phyloP scores from a whole-genome alignment of 148 eudicot genomes.

The Persicaria tinctoria region DNA sequence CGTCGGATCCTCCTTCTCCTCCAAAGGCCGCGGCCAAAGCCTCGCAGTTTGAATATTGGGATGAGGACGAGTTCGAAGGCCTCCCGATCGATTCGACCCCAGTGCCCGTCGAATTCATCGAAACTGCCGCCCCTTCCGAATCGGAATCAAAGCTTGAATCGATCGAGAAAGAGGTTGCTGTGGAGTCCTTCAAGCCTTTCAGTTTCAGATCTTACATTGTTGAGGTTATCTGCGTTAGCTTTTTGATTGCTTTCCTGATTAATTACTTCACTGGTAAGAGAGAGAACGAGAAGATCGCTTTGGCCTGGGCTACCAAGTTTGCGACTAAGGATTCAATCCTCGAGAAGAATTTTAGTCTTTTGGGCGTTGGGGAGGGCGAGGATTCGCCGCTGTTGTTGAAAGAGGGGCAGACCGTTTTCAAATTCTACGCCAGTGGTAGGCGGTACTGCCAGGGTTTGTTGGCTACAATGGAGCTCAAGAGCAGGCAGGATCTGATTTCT shows the following conservation, averaged over 20 bases:
- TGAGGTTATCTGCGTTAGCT: conserved; percentile 56
- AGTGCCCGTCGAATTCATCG: conserved; percentile 14
- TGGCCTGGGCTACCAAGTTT: conserved; percentile 78
- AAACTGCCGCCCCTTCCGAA: conserved; percentile 16
- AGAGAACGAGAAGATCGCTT: conserved; percentile 74
- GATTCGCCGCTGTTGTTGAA: conserved; percentile 77
- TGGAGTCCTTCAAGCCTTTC: not conserved
- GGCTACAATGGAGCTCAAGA: conserved; percentile 85
- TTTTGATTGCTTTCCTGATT: conserved; percentile 46
- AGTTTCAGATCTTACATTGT: conserved; percentile 23
- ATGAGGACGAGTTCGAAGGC: conserved; percentile 99
- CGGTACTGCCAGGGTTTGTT: conserved; percentile 74
- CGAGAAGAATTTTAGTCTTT: conserved; percentile 72
- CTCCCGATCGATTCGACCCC: conserved; percentile 37
- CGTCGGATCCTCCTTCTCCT: conserved; percentile 20
- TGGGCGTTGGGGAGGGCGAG: conserved; percentile 82
- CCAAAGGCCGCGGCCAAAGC: conserved; percentile 17
- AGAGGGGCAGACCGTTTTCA: conserved; percentile 82
- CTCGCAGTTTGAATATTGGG: conserved; percentile 66
- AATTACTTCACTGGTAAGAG: conserved; percentile 74
- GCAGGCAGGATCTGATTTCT: conserved; percentile 83
- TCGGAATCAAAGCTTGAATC: conserved; percentile 16
- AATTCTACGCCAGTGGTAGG: conserved; percentile 87
- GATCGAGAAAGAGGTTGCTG: not conserved
- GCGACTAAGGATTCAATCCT: conserved; percentile 59